Percentiles rank a stretch among this genome's conserved stretches.
Evolutionary conservation across 495 filamentous ascomycete species (phyloP).

Genomic region (Penicillium paxilli): DNA sequence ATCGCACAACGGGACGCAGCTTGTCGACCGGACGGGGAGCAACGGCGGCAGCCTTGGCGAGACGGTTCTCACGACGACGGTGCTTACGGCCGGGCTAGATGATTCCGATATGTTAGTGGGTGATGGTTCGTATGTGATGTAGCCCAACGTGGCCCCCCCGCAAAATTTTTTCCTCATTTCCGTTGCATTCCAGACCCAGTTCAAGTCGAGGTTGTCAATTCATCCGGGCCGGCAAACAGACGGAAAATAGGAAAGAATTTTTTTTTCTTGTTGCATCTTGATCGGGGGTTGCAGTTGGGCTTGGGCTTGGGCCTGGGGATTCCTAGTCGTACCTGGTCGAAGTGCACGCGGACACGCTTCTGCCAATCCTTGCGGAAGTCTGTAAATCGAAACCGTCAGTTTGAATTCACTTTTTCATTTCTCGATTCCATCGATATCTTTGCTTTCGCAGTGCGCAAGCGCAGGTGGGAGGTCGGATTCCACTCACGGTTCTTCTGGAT

Average conservation of each 20-base stretch:
- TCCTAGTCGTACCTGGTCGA: slow-evolving; percentile 84
- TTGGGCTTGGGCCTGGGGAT: background rate
- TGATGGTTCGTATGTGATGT: slow-evolving; percentile 11
- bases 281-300: too few species aligned
- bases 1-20: slow-evolving; percentile 91
- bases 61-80: slow-evolving; percentile 83
- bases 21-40: slow-evolving; percentile 97
- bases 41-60: slow-evolving; percentile 86
- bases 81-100: slow-evolving; percentile 88
- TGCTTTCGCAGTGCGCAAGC: slow-evolving; percentile 3
- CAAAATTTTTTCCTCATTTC: slow-evolving; percentile 14
- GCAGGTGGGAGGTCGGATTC: slow-evolving; percentile 9
- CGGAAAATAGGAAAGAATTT: slow-evolving; percentile 17
- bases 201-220: slow-evolving; percentile 6
- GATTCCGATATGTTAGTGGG: slow-evolving; percentile 31
- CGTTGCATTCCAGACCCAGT: too few species aligned
- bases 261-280: slow-evolving; percentile 1
- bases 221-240: slow-evolving; percentile 21
- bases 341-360: slow-evolving; percentile 95
- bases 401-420: too few species aligned
- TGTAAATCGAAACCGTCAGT: slow-evolving; percentile 41
- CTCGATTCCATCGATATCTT: too few species aligned
- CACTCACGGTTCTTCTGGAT: slow-evolving; percentile 93
- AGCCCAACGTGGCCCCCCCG: too few species aligned
- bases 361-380: slow-evolving; percentile 99